Evolutionary conservation across 2,329 filamentous ascomycete species (phyloP), one percentile per base, ranked within the genome.

Genomic region (Fusarium heterosporum): DNA sequence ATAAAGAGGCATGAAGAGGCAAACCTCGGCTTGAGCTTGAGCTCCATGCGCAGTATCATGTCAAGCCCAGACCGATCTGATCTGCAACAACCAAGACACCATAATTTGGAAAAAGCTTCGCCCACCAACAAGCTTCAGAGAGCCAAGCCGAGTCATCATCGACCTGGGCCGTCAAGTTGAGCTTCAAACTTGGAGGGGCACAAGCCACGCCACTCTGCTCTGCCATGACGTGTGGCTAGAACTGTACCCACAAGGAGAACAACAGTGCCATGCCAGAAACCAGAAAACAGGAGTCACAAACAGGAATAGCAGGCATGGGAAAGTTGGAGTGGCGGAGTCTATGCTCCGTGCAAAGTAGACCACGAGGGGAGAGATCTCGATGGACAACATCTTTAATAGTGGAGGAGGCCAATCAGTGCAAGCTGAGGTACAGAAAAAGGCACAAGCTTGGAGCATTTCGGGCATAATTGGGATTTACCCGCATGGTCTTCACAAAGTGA

Each of bases 321-420:
- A 48, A 19, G 10, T 29, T 29, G 41, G 26, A 34, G 29, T 30
- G 10, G 34, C 65, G 66, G 66, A 69, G 52, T 14, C 32, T n/a
- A 55, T 66, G 46, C 66, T 69, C 66, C 66, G 65, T 53, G 34
- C 11, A 22, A 30, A 29, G 46, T 45, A 41, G 52, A 36, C 51
- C 61, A 63, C 61, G 62, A 55, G 66, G 46, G 49, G 30, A 38
- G 34, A 30, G 61, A 69, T 69, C 66, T 69, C 66, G 66, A 69
- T 69, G 61, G 47, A 25, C 11, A 41, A 45, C 56, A 66, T 45
- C 30, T 25, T 14, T 36, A 39, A 28, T 41, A 14, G 49, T 50
- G 45, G 46, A 42, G 52, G 39, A 34, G 28, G 14, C 57, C 51
- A 66, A 59, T 66, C 32, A 50, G 25, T 19, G 32, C 36, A 16